Evolutionary conservation across 768 basidiomycete genomes (phyloP).

Genomic region (Leucosporidium creatinivorum): DNA sequence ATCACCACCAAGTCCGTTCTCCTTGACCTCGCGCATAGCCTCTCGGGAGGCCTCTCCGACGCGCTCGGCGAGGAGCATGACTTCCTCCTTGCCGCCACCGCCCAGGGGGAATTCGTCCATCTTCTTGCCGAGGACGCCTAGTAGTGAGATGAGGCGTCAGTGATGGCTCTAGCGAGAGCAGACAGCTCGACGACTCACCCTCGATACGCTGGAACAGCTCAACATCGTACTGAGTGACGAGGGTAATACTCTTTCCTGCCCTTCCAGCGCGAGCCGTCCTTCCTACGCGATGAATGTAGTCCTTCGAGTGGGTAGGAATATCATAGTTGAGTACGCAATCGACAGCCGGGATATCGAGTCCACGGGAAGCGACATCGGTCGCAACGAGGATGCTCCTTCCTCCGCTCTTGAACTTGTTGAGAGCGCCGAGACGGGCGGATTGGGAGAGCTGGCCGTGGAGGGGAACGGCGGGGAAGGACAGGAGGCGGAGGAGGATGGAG

Average conservation of each 20-base stretch:
- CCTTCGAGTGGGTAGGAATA: constrained; percentile 94
- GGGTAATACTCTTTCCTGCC: constrained; percentile 90
- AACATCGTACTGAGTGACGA: constrained; percentile 97
- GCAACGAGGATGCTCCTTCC: constrained; percentile 86
- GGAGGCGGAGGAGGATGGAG: constrained; percentile 75
- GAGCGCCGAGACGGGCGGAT: constrained; percentile 81
- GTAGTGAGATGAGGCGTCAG: no score
- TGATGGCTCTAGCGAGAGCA: no score
- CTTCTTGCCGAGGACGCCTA: constrained; percentile 73
- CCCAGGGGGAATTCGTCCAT: constrained; percentile 64
- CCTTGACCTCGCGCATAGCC: constrained; percentile 75
- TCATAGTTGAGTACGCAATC: constrained; percentile 98
- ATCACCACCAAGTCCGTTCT: constrained; percentile 54
- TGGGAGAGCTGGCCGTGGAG: constrained; percentile 92
- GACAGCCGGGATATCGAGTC: constrained; percentile 90
- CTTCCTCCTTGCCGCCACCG: constrained; percentile 76
- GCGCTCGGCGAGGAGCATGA: constrained; percentile 75
- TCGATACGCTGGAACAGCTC: constrained; percentile 94
- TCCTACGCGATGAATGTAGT: constrained; percentile 97
- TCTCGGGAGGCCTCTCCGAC: constrained; percentile 71
- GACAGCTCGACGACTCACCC: constrained; percentile 36
- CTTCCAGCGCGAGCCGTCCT: constrained; percentile 97
- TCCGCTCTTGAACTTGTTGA: constrained; percentile 92
- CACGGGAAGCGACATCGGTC: constrained; percentile 93
- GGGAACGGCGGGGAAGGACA: constrained; percentile 92